These are phyloP conservation scores for Magnolia changhungtana DNA, from an alignment of 164 flowering plant species.

Conservation along the genomic window DNA sequence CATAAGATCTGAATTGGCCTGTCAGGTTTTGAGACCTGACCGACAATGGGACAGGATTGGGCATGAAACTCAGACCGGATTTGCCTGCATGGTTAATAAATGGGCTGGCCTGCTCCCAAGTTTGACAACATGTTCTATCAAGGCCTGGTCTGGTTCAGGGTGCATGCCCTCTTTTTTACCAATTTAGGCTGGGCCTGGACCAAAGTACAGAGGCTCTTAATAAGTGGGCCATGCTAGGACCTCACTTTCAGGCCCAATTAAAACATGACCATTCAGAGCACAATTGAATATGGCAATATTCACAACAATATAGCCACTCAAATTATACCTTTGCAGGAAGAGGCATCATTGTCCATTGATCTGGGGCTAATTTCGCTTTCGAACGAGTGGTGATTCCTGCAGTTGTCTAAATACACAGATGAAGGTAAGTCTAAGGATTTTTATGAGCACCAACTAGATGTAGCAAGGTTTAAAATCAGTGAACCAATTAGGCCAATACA, in stretches of 20 bases:
- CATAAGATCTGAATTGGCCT: background rate
- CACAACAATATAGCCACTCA: background rate
- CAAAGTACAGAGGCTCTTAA: background rate
- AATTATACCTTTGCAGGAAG: constrained; percentile 78
- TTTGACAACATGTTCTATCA: background rate
- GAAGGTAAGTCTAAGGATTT: constrained; percentile 10
- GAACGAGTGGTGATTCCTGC: constrained; percentile 89
- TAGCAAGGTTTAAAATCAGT: background rate
- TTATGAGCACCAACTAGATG: background rate
- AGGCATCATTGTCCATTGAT: constrained; percentile 80
- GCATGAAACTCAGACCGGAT: background rate
- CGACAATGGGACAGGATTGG: background rate
- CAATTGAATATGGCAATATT: background rate
- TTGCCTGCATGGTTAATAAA: background rate
- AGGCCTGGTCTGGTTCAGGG: background rate
- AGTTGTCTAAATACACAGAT: constrained; percentile 41
- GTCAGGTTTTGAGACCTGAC: background rate
- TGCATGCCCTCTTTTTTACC: background rate
- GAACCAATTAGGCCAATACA: too few relatives aligned
- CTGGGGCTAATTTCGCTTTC: constrained; percentile 74
- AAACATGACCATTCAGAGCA: too few relatives aligned
- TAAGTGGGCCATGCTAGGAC: background rate
- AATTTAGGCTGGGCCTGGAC: background rate
- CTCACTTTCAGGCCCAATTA: background rate
- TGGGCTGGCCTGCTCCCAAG: background rate